Percentiles rank a stretch among this genome's conserved stretches.
phyloP scores from a whole-genome alignment of 176 grass and related monocot species.

The Carex parvula region DNA sequence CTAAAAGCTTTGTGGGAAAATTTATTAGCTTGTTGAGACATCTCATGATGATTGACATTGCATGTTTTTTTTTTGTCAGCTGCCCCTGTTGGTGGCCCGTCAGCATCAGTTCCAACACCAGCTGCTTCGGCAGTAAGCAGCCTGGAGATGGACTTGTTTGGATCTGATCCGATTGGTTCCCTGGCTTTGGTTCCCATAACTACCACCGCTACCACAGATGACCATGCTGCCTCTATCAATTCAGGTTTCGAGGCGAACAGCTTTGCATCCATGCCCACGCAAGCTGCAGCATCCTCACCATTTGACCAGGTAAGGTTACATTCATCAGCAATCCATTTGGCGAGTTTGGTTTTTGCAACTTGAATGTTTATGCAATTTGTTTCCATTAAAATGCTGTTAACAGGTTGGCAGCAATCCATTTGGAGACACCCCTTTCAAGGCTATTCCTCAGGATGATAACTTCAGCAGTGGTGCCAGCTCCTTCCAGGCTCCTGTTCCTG shows the following conservation, averaged over 20 bases:
- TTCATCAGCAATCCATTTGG: neutral
- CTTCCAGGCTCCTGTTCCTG: constrained; percentile 11
- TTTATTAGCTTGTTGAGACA: constrained; percentile 19
- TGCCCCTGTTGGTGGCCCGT: constrained; percentile 17
- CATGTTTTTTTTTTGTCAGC: neutral
- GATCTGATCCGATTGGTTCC: constrained; percentile 63
- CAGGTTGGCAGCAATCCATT: constrained; percentile 75
- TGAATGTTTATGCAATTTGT: neutral
- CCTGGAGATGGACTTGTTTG: constrained; percentile 92
- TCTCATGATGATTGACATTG: constrained; percentile 8
- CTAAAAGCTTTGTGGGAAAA: neutral
- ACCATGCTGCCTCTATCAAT: constrained; percentile 47
- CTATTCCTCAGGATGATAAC: constrained; percentile 45
- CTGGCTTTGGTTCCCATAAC: constrained; percentile 78
- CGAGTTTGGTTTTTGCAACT: neutral
- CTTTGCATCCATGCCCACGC: constrained; percentile 53
- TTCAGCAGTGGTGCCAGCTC: constrained; percentile 38
- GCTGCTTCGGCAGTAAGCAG: constrained; percentile 42
- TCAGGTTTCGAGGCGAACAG: constrained; percentile 49
- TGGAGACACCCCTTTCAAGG: constrained; percentile 83
- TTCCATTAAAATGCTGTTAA: neutral
- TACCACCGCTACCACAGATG: constrained; percentile 37
- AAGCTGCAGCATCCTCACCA: constrained; percentile 32
- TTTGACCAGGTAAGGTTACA: constrained; percentile 54
- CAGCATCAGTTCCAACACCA: constrained; percentile 34